Percentiles rank a stretch among this genome's conserved stretches.
Conservation (phyloP, 1,284 basidiomycete species). For the Exobasidium rhododendri region DNA sequence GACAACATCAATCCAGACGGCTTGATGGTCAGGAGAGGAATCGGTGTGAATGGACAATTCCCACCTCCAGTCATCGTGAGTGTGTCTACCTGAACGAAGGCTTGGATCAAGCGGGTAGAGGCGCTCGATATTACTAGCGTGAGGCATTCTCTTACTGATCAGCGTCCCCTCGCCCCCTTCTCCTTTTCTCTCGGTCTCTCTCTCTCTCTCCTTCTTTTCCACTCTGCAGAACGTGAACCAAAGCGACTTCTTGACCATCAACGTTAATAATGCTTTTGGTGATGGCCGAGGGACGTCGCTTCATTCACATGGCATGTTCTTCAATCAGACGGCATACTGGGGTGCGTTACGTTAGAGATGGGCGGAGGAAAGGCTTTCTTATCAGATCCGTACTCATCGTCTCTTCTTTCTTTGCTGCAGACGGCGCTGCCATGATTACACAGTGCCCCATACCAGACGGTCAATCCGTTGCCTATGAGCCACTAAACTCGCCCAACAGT, state of each 20-base stretch:
- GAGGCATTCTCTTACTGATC: neutral
- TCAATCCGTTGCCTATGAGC: constrained; percentile 69
- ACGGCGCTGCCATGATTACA: constrained; percentile 76
- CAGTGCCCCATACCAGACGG: constrained; percentile 86
- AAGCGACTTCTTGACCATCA: constrained; percentile 22
- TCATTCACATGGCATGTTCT: constrained; percentile 74
- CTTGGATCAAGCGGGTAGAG: neutral
- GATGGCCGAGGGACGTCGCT: constrained; percentile 22
- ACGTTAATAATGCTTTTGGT: constrained; percentile 23
- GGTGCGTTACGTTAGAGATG: constrained; percentile 8
- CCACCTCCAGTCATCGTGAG: constrained; percentile 23
- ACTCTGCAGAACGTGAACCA: constrained; percentile 26
- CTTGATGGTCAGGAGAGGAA: constrained; percentile 19
- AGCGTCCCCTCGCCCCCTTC: neutral
- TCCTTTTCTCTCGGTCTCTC: too few species aligned
- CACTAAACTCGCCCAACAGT: constrained; percentile 68
- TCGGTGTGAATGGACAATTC: constrained; percentile 23
- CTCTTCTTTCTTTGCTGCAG: constrained; percentile 57
- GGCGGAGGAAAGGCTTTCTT: neutral
- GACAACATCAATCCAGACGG: constrained; percentile 45
- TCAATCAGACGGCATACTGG: constrained; percentile 63
- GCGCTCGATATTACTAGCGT: neutral
- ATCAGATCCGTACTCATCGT: neutral
- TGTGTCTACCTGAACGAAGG: neutral
- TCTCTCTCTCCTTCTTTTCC: neutral